Conservation (phyloP, 495 filamentous ascomycete species). For the Xylaria bambusicola region DNA sequence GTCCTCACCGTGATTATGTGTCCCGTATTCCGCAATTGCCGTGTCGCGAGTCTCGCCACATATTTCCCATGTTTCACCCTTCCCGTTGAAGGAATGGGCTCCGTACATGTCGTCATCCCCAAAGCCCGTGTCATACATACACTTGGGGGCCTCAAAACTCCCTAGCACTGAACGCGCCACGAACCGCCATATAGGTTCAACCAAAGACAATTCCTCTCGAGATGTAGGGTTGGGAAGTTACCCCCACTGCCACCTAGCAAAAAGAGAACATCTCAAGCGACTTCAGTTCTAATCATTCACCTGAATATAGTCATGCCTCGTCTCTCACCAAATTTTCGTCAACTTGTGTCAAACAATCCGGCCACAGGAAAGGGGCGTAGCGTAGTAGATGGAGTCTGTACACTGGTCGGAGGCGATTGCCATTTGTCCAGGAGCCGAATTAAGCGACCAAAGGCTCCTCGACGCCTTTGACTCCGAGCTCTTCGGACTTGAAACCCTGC, state of each 20-base stretch:
- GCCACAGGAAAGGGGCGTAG: constrained; percentile 20
- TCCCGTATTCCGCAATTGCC: constrained; percentile 8
- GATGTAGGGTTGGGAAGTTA: too few species aligned
- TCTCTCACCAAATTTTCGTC: constrained; percentile 38
- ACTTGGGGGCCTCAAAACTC: too few species aligned
- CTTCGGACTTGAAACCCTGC: constrained; percentile 24
- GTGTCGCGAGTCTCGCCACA: not conserved
- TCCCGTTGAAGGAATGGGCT: not conserved
- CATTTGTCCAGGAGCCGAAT: constrained; percentile 23
- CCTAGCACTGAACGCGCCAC: too few species aligned
- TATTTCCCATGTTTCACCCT: not conserved
- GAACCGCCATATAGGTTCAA: too few species aligned
- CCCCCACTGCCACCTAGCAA: too few species aligned
- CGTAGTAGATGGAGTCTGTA: constrained; percentile 16
- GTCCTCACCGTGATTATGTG: constrained; percentile 4
- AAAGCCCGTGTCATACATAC: not conserved
- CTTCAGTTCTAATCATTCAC: too few species aligned
- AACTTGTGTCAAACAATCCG: constrained; percentile 22
- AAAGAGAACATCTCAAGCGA: too few species aligned
- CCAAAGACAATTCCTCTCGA: too few species aligned
- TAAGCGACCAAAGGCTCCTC: constrained; percentile 42
- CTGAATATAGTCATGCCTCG: too few species aligned
- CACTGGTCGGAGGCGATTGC: constrained; percentile 10
- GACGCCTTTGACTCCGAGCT: constrained; percentile 26
- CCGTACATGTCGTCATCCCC: not conserved